Percentiles rank a stretch among this genome's conserved stretches.
Evolutionary conservation across 2,329 filamentous ascomycete species (phyloP).

Genomic region (Beauveria rudraprayagi): DNA sequence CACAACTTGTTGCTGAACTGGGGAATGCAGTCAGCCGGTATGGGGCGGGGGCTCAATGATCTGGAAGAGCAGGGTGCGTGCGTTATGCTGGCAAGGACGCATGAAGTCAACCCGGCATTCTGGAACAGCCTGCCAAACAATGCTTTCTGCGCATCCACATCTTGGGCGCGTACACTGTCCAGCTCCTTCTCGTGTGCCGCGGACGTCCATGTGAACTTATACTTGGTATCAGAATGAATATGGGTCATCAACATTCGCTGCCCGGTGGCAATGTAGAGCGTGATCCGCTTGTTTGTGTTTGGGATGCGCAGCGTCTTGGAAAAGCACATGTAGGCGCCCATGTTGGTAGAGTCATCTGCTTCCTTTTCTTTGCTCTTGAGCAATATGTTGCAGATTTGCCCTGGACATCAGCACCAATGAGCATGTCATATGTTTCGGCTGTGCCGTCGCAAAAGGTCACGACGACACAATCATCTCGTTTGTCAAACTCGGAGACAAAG

Average conservation of each 20-base stretch:
- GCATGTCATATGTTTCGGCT: slow-evolving; percentile 37
- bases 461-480: slow-evolving; percentile 15
- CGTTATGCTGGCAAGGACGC: too few species aligned
- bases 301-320: slow-evolving; percentile 17
- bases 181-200: slow-evolving; percentile 17
- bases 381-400: slow-evolving; percentile 32
- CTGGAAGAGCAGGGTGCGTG: too few species aligned
- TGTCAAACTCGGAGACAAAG: slow-evolving; percentile 19
- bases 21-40: too few species aligned
- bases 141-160: slow-evolving; percentile 24
- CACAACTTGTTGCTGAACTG: too few species aligned
- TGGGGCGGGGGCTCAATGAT: too few species aligned
- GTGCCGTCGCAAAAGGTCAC: slow-evolving; percentile 33
- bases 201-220: slow-evolving; percentile 27
- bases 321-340: slow-evolving; percentile 20
- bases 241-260: slow-evolving; percentile 26
- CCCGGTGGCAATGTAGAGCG: slow-evolving; percentile 21
- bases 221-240: slow-evolving; percentile 18
- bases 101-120: slow-evolving; percentile 32
- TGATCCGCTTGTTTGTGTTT: slow-evolving; percentile 13
- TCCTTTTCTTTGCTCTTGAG: slow-evolving; percentile 14
- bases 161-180: slow-evolving; percentile 6
- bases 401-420: slow-evolving; percentile 45
- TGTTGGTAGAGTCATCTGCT: neutral
- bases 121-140: slow-evolving; percentile 24